Conservation (phyloP, 2,329 filamentous ascomycete genomes). For the Ophiostoma sp. region DNA sequence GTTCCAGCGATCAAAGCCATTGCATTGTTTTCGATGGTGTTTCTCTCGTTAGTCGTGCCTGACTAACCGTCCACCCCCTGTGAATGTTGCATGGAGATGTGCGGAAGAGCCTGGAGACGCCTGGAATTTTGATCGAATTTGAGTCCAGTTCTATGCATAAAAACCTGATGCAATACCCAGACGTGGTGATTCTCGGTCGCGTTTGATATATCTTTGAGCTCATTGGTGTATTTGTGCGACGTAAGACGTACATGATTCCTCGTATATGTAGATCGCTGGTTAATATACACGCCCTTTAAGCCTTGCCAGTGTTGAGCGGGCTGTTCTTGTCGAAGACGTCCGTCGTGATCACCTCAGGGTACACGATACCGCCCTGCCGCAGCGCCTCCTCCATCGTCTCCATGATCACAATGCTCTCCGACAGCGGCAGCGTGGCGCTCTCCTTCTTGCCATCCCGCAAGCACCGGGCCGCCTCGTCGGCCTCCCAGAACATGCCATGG, state of each 20-base stretch:
- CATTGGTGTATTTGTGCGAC: not conserved
- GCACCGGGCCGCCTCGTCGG: slow-evolving; percentile 44
- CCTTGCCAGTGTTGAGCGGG: slow-evolving; percentile 59
- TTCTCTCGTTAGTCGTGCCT: not conserved
- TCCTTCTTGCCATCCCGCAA: slow-evolving; percentile 75
- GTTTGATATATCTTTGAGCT: not conserved
- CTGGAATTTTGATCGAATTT: not conserved
- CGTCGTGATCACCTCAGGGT: slow-evolving; percentile 58
- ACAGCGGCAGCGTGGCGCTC: slow-evolving; percentile 67
- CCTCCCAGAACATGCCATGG: slow-evolving; percentile 74
- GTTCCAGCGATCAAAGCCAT: not conserved
- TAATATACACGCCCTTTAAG: slow-evolving; percentile 23
- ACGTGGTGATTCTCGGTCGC: not conserved
- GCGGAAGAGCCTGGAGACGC: not conserved
- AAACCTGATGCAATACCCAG: slow-evolving; percentile 7
- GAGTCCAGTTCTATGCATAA: not conserved
- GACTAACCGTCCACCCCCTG: not conserved
- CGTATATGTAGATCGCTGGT: not conserved
- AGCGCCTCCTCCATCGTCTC: slow-evolving; percentile 63
- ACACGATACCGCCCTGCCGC: slow-evolving; percentile 53
- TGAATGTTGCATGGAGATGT: not conserved
- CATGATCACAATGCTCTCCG: slow-evolving; percentile 84
- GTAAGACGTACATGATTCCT: not conserved
- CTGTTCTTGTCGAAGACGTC: slow-evolving; percentile 61
- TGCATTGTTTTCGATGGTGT: not conserved